Evolutionary conservation across 371 early-diverging fungal genomes (phyloP), one percentile per base, ranked within the genome.

Genomic region (Actinomucor elegans): DNA sequence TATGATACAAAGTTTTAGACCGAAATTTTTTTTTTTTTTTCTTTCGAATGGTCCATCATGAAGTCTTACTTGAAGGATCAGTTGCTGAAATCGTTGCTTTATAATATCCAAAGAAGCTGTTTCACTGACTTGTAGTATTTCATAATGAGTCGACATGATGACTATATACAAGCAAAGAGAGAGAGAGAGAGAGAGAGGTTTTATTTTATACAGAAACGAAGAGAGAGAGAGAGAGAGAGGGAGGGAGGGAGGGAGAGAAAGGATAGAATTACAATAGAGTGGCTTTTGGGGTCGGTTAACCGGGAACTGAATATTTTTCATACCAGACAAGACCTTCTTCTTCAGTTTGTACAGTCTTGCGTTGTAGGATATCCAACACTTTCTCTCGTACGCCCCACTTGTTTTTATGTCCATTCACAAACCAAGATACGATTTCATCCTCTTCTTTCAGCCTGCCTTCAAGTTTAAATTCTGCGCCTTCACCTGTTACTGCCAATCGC

Each of bases 371-470:
- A 61, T 86, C 88, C 32, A 60, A 27, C 15, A 88, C 79, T 66
- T 87, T 88, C 50, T 83, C 78, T 23, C 63, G 57, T 11, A 86
- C 81, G 27, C 87, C 89, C 49, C 83, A 76, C 74, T 89, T 89
- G 26, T 69, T 59, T 36, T 55, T 68, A 31, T 71, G 73, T 55
- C 80, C 76, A 53, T 73, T 77, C 17, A 69, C 70, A 64, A 88
- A 89, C 67, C 85, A 92, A 11, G 78, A 71, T 0, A 90, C 48
- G 14, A 93, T 80, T 37, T 93, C 91, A 4, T 75, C 67, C 7
- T 77, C 67, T 8, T 82, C 83, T 64, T 79, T 52, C 34, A 75
- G 37, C 20, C 73, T 37, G 61, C 79, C 64, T 64, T 61, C 52
- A 36, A 67, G 37, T 61, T 77, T 52, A 69, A 80, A 71, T 59